These are phyloP conservation scores for Discostella pseudostelligera DNA, from an alignment of 108 stramenopile genomes.

Conservation along the genomic window DNA sequence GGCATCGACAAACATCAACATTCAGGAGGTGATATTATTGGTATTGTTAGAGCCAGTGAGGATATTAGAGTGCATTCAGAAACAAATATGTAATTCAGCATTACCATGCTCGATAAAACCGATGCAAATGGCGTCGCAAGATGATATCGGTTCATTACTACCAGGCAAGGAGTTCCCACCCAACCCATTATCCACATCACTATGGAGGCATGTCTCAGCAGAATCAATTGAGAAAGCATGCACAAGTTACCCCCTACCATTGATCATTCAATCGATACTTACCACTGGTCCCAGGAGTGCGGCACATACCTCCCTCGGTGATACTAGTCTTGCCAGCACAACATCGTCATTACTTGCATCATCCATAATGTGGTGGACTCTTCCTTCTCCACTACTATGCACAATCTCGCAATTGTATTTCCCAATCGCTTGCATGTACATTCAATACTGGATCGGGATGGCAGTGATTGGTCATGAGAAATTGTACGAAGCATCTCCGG, in stretches of 20 bases:
- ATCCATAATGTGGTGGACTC: slow-evolving; percentile 19
- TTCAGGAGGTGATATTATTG: slow-evolving; percentile 32
- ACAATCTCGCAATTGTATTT: slow-evolving; percentile 23
- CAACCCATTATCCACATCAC: neutral
- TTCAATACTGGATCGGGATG: slow-evolving; percentile 23
- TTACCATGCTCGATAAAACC: neutral
- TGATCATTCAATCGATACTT: slow-evolving; percentile 14
- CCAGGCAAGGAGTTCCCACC: neutral
- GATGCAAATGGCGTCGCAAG: neutral
- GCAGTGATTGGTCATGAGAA: slow-evolving; percentile 15
- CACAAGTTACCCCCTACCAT: neutral
- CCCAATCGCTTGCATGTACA: slow-evolving; percentile 25
- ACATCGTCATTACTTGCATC: neutral
- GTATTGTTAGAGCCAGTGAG: slow-evolving; percentile 31
- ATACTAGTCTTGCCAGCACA: neutral
- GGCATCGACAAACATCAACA: slow-evolving; percentile 16
- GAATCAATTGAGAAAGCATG: slow-evolving; percentile 14
- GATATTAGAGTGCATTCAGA: slow-evolving; percentile 2
- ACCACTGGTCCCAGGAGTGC: neutral
- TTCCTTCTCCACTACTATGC: slow-evolving; percentile 39
- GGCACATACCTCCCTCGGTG: neutral
- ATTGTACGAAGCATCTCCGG: slow-evolving; percentile 6
- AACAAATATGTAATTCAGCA: neutral
- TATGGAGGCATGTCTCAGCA: neutral
- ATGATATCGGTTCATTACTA: neutral